Evolutionary conservation across 495 filamentous ascomycete genomes (phyloP), one percentile per base, ranked within the genome.

Genomic region (Penicillium angulare): DNA sequence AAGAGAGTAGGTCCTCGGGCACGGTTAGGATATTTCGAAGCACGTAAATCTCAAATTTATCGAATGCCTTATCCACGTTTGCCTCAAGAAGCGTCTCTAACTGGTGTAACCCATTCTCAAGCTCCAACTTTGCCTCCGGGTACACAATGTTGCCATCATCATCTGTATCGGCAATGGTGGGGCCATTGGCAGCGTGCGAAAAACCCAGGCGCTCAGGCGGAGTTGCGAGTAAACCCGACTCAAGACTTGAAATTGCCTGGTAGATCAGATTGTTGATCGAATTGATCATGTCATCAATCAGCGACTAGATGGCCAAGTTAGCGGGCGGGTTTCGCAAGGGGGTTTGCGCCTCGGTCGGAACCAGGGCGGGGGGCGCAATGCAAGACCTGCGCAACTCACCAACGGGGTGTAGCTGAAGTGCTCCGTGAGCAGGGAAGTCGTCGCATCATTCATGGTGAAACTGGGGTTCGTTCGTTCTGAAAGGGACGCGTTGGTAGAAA

Each of bases 221-320:
- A 7, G 86, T 84, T 38, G 77, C 76, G 31, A 90, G 72, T 17
- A 97, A 81, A 6, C 87, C 89, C 43, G 79, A 77, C 67, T 98
- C 93, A 53, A 97, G 79, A 52, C 83, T 85, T 52, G 87, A 86
- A 54, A 96, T 84, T 45, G 89, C 89, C 60, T 83, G 83, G 68
- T 92, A 92, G 59, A 90, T 84, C 59, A 97, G 76, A 48, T 88
- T 86, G 75, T 97, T 97, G 60, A 96, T 83, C 51, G 85, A 85
- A 76, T 98, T 97, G 73, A 97, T 96, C 53, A 98, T 88, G 64
- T 97, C 93, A 78, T 98, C 93, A 64, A 98, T 85, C 18, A 98
- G 81, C 52, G 86, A 86, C 92, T 96, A 52, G 38, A 47, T 40
- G 17, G 39, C n/a, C 16, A 10, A 27, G 53, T 66, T 42, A 67